Evolutionary conservation across 768 basidiomycete genomes (phyloP).

Genomic region (Lentinus tigrinus): DNA sequence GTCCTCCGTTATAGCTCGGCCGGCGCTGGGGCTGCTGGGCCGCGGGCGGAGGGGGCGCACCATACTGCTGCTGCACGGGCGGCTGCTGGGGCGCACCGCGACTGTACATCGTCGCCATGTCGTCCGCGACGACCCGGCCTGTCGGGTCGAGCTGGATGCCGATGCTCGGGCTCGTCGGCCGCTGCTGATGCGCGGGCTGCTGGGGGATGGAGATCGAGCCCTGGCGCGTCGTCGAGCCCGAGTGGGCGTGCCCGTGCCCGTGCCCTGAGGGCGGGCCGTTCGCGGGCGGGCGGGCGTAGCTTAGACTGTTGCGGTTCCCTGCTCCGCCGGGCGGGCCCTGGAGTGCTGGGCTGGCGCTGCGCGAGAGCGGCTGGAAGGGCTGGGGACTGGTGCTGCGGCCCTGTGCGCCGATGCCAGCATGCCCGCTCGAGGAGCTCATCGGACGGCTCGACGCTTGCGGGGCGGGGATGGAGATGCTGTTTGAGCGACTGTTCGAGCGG

Average conservation of each 20-base stretch:
- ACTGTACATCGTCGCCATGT: constrained; percentile 64
- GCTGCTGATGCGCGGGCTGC: constrained; percentile 31
- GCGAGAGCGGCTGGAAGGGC: constrained; percentile 42
- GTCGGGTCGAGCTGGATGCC: constrained; percentile 81
- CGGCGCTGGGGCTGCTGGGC: constrained; percentile 20
- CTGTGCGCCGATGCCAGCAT: constrained; percentile 81
- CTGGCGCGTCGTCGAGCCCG: constrained; percentile 28
- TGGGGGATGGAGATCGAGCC: constrained; percentile 34
- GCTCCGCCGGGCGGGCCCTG: constrained; percentile 7
- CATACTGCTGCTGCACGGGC: constrained; percentile 29
- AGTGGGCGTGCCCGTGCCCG: constrained; percentile 16
- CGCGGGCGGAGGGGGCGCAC: constrained; percentile 39
- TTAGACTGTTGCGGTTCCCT: constrained; percentile 24
- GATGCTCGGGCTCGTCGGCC: constrained; percentile 71
- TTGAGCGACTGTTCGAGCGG: constrained; percentile 45
- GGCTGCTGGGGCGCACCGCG: constrained; percentile 23
- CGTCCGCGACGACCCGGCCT: constrained; percentile 80
- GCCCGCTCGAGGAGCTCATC: constrained; percentile 56
- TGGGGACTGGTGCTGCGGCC: constrained; percentile 62
- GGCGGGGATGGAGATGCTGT: constrained; percentile 25
- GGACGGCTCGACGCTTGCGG: constrained; percentile 38
- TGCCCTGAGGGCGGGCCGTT: constrained; percentile 3
- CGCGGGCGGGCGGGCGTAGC: constrained; percentile 18
- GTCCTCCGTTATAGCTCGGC: constrained; percentile 17
- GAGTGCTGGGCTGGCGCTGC: constrained; percentile 50